Evolutionary conservation across 331 rosid species (phyloP).

Genomic region (Stylosanthes scabra): DNA sequence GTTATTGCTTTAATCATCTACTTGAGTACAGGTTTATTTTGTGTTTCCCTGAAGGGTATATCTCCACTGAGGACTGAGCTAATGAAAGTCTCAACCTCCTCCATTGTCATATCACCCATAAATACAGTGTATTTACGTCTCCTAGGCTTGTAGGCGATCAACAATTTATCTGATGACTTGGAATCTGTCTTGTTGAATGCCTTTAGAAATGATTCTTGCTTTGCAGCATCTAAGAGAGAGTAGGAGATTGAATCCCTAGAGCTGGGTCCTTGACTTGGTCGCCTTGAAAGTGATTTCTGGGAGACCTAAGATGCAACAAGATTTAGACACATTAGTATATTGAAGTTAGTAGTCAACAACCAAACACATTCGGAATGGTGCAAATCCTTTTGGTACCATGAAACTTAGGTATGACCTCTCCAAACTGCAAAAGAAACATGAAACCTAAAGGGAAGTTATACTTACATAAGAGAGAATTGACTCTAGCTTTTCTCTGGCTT

Average conservation of each 20-base stretch:
- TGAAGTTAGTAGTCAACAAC: too few relatives aligned
- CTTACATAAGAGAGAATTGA: constrained; percentile 65
- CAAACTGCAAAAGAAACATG: too few relatives aligned
- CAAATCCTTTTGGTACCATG: too few relatives aligned
- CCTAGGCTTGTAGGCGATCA: constrained; percentile 85
- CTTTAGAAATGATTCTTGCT: constrained; percentile 69
- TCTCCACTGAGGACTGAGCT: constrained; percentile 87
- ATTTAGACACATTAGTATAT: too few relatives aligned
- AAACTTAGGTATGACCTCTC: too few relatives aligned
- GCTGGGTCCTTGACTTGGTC: constrained; percentile 50
- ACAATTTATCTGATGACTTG: constrained; percentile 60
- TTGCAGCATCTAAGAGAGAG: constrained; percentile 70
- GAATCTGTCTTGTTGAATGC: constrained; percentile 66
- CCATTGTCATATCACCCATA: constrained; percentile 57
- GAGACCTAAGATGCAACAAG: constrained; percentile 65
- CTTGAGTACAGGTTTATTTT: constrained; percentile 61
- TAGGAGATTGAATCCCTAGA: constrained; percentile 74
- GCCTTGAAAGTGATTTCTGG: constrained; percentile 73
- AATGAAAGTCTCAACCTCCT: constrained; percentile 74
- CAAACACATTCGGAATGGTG: too few relatives aligned
- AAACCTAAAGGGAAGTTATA: not conserved
- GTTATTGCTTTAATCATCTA: constrained; percentile 37
- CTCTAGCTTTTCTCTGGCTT: constrained; percentile 66
- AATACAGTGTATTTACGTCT: constrained; percentile 64
- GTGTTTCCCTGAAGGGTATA: constrained; percentile 64